Base-by-base conservation (phyloP, 768 basidiomycete species). In the Floccularia luteovirens region DNA sequence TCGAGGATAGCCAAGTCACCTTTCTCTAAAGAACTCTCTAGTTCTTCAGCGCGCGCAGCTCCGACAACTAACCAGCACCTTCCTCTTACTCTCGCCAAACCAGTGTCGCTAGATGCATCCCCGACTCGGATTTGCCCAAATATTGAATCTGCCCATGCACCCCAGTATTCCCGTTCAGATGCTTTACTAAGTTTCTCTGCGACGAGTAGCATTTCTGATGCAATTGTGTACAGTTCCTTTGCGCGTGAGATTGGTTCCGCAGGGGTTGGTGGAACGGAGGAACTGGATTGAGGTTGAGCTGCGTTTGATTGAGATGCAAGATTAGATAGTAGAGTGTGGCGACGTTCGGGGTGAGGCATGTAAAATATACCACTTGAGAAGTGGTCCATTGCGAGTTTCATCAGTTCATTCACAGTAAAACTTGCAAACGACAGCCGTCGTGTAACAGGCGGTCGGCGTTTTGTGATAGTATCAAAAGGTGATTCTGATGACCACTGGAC, bases 311-410 rank as follows among this genome's bases (percentile, higher is more conserved):
- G 23, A 28, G 35, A 28, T 24, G 11, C 20, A 19, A 14, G 24
- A 23, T 6, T 24, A 7, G 11, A 34, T 14, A 56, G 53, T 5
- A 12, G 20, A 19, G n/a, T 12, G 32, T 34, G n/a, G 32, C 7
- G 32, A 6, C 16, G 7, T 19, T 34, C 7, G 17, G 62, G 66
- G 47, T 77, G 78, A 1, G 80, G 82, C 80, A 82, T 81, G 53
- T 80, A 75, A 52, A 84, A 75, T 42, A 82, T 80, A 4, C 79
- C 82, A 16, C 79, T 64, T 4, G 72, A 72, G 52, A 82, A 80
- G 45, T 82, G 80, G 54, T 82, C 82, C 63, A 78, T 75, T 5
- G 82, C 79, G 23, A 79, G 63, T 12, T 68, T 54, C 57, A 82
- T 60, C 30, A 83, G 54, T 31, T 79, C 77, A 53, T 73, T 56